Conservation (phyloP, 2,329 filamentous ascomycete species). For the Colletotrichum sp. region DNA sequence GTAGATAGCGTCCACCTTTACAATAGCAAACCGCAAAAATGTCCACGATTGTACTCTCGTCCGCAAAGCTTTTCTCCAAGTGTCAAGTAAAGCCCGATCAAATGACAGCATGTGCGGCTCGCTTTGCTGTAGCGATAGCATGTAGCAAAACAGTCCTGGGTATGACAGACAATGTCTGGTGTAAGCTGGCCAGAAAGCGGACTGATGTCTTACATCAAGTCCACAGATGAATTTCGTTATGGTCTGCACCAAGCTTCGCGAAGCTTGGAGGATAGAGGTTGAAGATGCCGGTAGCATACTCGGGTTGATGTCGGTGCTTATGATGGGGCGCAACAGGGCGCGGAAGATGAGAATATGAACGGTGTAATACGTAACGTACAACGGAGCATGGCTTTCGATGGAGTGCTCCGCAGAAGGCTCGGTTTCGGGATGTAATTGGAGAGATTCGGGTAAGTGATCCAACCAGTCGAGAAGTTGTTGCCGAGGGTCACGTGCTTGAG, state of each 20-base stretch:
- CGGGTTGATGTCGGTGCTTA: neutral
- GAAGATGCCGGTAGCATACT: neutral
- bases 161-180: neutral
- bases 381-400: neutral
- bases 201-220: neutral
- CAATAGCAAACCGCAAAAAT: neutral
- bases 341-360: neutral
- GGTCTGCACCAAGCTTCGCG: neutral
- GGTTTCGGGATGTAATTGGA: neutral
- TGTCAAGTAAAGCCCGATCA: neutral
- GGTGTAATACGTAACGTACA: neutral
- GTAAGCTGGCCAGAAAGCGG: neutral
- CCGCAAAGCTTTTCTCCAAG: neutral
- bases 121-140: neutral
- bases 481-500: neutral
- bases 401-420: neutral
- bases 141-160: neutral
- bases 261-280: neutral
- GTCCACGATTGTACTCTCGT: neutral
- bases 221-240: neutral
- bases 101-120: neutral
- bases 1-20: neutral
- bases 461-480: neutral
- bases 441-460: neutral
- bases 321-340: neutral